These are phyloP conservation scores for Elsinoe batatas DNA, from an alignment of 2,329 filamentous ascomycete genomes.

Conservation along the genomic window DNA sequence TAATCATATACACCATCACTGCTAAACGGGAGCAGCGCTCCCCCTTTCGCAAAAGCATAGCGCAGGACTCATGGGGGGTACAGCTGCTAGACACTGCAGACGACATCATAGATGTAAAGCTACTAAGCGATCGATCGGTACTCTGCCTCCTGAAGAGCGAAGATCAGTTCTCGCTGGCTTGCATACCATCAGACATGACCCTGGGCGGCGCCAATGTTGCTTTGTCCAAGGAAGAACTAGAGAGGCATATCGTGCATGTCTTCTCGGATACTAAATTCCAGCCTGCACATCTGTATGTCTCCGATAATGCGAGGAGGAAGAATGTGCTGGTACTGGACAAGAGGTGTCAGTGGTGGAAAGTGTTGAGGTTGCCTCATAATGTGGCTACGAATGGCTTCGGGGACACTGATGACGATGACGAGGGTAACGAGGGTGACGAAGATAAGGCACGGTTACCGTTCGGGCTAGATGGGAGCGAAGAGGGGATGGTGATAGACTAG, in stretches of 20 bases:
- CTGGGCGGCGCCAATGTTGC: neutral
- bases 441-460: neutral
- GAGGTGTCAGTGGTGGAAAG: conserved; percentile 4
- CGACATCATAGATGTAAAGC: neutral
- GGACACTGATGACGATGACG: too few relatives aligned
- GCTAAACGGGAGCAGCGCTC: neutral
- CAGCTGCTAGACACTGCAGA: neutral
- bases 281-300: neutral
- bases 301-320: neutral
- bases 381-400: neutral
- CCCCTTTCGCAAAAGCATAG: neutral
- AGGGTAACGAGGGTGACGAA: neutral
- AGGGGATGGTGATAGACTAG: neutral
- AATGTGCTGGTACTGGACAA: neutral
- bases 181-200: neutral
- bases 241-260: neutral
- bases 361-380: neutral
- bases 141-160: neutral
- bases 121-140: neutral
- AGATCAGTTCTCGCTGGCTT: neutral
- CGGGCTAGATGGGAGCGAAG: neutral
- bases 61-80: neutral
- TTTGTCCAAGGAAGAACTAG: neutral
- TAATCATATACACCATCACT: neutral
- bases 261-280: neutral